phyloP scores from a whole-genome alignment of 225 moss, liverwort and hornwort genomes.

The Lunularia cruciata region DNA sequence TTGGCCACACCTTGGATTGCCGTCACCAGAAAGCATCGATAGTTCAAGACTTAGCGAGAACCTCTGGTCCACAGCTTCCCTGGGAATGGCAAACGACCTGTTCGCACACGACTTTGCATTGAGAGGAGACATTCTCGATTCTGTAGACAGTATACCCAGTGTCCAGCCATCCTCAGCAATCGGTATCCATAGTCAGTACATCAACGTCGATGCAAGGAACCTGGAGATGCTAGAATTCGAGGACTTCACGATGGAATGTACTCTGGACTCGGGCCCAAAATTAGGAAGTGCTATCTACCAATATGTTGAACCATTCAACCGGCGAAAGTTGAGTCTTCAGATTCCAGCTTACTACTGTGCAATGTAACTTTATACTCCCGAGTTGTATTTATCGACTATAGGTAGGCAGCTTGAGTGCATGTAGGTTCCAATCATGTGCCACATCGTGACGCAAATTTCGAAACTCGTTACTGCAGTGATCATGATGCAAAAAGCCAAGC shows the following conservation, averaged over 20 bases:
- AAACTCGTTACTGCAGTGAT: no score
- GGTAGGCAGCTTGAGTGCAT: no score
- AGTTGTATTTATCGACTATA: no score
- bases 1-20: not conserved
- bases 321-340: not conserved
- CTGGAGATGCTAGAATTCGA: not conserved
- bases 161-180: not conserved
- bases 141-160: conserved; percentile 1
- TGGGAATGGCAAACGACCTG: conserved; percentile 2
- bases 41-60: not conserved
- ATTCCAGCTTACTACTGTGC: conserved; percentile 4
- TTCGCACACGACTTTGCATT: not conserved
- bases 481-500: no score
- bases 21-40: not conserved
- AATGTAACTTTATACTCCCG: no score
- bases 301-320: not conserved
- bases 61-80: not conserved
- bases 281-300: not conserved
- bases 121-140: not conserved
- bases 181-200: not conserved
- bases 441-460: no score
- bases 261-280: conserved; percentile 4
- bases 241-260: not conserved
- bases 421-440: no score
- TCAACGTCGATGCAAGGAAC: not conserved